Base-by-base conservation (phyloP, 2,329 filamentous ascomycete species). In the Berkeleyomyces basicola region DNA sequence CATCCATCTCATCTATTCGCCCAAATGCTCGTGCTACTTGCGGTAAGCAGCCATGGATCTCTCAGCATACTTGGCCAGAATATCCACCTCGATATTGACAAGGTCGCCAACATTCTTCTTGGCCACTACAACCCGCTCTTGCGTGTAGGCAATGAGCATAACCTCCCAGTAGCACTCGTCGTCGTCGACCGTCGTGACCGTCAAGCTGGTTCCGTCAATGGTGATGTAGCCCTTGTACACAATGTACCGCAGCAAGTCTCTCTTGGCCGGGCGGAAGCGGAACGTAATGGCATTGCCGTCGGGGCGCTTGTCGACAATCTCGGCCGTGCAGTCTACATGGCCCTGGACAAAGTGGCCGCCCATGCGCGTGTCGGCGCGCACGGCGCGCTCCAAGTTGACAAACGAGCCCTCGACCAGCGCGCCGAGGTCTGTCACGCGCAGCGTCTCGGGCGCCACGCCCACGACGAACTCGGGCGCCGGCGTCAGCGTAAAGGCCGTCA, bases 321-420 rank as follows among this genome's bases (percentile, higher is more conserved):
- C 82, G 0, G 92, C 93, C 46, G 86, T 84, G 9, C 90, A 92
- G 74, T 99, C 95, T 65, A 99, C 92, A 73, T 99, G 93, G 47
- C 93, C 93, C 75, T 99, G 95, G 40, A 97, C 92, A 70, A 97
- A 96, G 76, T 99, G 93, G 0, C 93, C 93, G 57, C 95, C 93
- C 90, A 99, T 97, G 62, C 93, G 88, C 55, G 92, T 96, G 69
- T 87, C 83, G 3, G 90, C 90, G 16, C 87, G 86, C 61, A 99
- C 91, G 3, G 93, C 92, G 14, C 93, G 85, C 78, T 99, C 93
- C 61, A 99, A 85, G 74, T 99, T 99, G 67, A 97, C 91, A 31
- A 77, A 78, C 65, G 84, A 87, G 49, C 78, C 78, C 65, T 82
- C 72, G 58, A 76, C 74, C 61, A 99, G 79, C 23, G 77, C 77